phyloP scores from a whole-genome alignment of 2,329 filamentous ascomycete genomes.

The Pyricularia grisea region DNA sequence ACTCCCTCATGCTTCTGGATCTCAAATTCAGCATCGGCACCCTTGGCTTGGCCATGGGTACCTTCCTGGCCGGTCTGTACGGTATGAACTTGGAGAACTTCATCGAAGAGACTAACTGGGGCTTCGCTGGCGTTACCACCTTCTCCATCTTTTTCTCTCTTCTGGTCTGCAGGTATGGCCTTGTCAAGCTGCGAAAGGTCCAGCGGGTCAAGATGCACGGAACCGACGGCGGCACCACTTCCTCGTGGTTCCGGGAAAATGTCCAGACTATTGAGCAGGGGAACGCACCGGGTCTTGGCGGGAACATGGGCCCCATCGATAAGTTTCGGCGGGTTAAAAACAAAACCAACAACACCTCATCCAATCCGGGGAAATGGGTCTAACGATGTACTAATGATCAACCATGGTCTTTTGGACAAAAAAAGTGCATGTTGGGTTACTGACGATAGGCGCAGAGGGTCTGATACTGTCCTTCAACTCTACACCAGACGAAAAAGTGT shows the following conservation, averaged over 20 bases:
- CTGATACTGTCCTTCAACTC: no score
- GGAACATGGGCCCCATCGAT: background rate
- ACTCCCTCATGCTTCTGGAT: conserved; percentile 93
- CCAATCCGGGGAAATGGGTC: background rate
- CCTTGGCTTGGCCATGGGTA: conserved; percentile 86
- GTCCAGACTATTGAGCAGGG: background rate
- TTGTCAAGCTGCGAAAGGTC: conserved; percentile 66
- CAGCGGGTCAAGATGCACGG: conserved; percentile 24
- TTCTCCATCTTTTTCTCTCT: conserved; percentile 64
- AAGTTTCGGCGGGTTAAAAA: background rate
- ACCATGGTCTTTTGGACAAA: no score
- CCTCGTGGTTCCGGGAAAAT: conserved; percentile 1
- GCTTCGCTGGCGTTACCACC: conserved; percentile 68
- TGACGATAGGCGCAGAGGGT: no score
- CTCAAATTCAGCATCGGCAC: conserved; percentile 95
- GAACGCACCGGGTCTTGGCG: background rate
- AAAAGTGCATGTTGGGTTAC: no score
- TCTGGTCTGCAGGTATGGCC: conserved; percentile 73
- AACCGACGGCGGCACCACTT: conserved; percentile 9
- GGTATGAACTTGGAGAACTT: conserved; percentile 99
- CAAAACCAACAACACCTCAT: background rate
- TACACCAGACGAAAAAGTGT: no score
- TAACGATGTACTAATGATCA: background rate
- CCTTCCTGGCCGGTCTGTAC: conserved; percentile 96
- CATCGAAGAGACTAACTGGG: conserved; percentile 85